Conservation (phyloP, 1,139 yeast species). For the Blastobotrys indianensis region DNA sequence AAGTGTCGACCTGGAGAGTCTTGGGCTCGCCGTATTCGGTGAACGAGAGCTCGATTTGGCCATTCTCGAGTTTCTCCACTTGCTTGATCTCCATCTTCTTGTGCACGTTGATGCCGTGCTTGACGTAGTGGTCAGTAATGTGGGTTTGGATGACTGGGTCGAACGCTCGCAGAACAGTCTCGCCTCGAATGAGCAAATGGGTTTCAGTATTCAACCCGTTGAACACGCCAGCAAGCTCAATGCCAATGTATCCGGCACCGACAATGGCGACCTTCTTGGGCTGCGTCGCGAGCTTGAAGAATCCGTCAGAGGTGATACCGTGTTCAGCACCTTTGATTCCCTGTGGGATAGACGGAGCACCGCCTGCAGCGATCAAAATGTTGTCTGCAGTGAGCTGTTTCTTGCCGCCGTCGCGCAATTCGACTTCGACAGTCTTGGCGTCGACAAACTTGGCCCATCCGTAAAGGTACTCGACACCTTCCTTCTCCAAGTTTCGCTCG, state of each 20-base stretch:
- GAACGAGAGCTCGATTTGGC: slow-evolving; percentile 56
- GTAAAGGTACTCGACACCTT: slow-evolving; percentile 78
- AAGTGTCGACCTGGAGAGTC: slow-evolving; percentile 63
- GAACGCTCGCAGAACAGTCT: slow-evolving; percentile 79
- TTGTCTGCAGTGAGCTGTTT: slow-evolving; percentile 72
- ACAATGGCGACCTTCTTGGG: slow-evolving; percentile 91
- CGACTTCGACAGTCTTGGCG: slow-evolving; percentile 76
- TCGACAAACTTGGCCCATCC: slow-evolving; percentile 76
- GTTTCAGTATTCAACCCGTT: slow-evolving; percentile 83
- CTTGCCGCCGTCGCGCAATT: slow-evolving; percentile 41
- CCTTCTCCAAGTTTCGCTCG: slow-evolving; percentile 76
- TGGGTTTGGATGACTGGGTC: slow-evolving; percentile 77
- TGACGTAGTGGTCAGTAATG: slow-evolving; percentile 70
- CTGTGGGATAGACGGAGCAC: slow-evolving; percentile 65
- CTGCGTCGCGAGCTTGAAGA: slow-evolving; percentile 70
- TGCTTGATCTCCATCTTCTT: slow-evolving; percentile 54
- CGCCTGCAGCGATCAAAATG: slow-evolving; percentile 89
- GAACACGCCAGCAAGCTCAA: slow-evolving; percentile 92
- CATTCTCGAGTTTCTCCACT: slow-evolving; percentile 55
- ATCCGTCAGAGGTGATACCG: slow-evolving; percentile 89
- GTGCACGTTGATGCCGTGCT: slow-evolving; percentile 75
- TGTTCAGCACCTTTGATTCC: slow-evolving; percentile 73
- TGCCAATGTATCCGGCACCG: slow-evolving; percentile 97
- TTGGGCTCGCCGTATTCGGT: slow-evolving; percentile 19
- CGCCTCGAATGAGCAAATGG: slow-evolving; percentile 83